Evolutionary conservation across 2,329 filamentous ascomycete genomes (phyloP).

Genomic region (Trichoderma cornu-damae): DNA sequence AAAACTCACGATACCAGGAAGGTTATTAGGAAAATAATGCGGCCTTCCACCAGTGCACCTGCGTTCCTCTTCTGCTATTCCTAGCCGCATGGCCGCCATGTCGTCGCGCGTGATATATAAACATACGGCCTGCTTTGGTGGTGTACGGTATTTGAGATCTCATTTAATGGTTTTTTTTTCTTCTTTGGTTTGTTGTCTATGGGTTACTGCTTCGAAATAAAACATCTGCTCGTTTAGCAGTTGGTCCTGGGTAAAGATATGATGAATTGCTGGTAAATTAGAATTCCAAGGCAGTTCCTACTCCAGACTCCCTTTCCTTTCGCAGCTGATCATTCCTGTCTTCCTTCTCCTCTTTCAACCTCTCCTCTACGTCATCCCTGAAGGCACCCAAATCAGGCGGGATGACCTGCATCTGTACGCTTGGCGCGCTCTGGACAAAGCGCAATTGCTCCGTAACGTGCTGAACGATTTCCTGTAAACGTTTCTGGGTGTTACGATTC

Average conservation of each 20-base stretch:
- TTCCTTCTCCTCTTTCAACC: constrained; percentile 59
- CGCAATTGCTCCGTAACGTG: constrained; percentile 79
- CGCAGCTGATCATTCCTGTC: constrained; percentile 52
- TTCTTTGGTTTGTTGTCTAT: constrained; percentile 12
- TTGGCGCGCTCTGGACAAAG: constrained; percentile 79
- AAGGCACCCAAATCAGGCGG: constrained; percentile 69
- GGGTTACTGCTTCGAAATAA: neutral
- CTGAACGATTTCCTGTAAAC: constrained; percentile 68
- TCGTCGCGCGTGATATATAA: constrained; percentile 5
- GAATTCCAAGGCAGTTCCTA: constrained; percentile 54
- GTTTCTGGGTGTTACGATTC: constrained; percentile 75
- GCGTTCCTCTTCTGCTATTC: constrained; percentile 10
- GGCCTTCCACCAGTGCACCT: constrained; percentile 14
- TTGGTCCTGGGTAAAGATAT: neutral
- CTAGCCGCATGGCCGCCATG: neutral
- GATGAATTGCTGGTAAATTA: constrained; percentile 22
- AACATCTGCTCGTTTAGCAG: neutral
- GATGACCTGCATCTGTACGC: constrained; percentile 76
- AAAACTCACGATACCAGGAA: constrained; percentile 7
- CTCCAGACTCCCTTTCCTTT: constrained; percentile 50
- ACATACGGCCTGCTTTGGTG: neutral
- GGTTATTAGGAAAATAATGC: neutral
- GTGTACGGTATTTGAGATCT: constrained; percentile 3
- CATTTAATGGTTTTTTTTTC: constrained; percentile 10
- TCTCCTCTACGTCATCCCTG: constrained; percentile 63